Evolutionary conservation across 1,139 yeast genomes (phyloP).

Genomic region (Suzukiozyma palmioleophila): DNA sequence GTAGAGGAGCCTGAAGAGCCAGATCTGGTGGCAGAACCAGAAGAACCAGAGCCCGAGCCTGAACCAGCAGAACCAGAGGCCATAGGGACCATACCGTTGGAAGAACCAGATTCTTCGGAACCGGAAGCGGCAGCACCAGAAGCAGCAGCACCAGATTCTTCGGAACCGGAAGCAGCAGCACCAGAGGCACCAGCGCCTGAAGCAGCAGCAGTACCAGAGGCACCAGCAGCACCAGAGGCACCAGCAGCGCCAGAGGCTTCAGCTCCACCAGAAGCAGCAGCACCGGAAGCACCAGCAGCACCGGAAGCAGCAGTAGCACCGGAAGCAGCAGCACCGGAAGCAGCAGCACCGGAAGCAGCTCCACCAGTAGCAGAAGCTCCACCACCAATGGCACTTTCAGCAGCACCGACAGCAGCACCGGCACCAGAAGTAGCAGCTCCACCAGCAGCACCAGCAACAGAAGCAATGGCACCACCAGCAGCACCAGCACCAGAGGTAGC

Average conservation of each 20-base stretch:
- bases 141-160: conserved; percentile 9
- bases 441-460: conserved; percentile 3
- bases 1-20: not conserved
- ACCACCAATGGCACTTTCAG: not conserved
- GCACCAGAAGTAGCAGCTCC: conserved; percentile 7
- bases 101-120: conserved; percentile 3
- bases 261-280: conserved; percentile 8
- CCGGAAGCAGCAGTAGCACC: conserved; percentile 6
- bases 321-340: conserved; percentile 7
- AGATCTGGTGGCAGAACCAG: not conserved
- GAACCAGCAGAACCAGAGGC: conserved; percentile 6
- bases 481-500: conserved; percentile 6
- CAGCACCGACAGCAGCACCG: conserved; percentile 6
- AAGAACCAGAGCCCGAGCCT: conserved; percentile 11
- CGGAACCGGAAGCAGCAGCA: conserved; percentile 10
- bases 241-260: conserved; percentile 4
- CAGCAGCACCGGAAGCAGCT: conserved; percentile 2
- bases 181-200: conserved; percentile 10
- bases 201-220: conserved; percentile 8
- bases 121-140: conserved; percentile 3
- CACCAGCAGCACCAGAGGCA: conserved; percentile 6
- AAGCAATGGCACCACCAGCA: conserved; percentile 6
- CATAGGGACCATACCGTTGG: conserved; percentile 5
- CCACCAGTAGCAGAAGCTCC: conserved; percentile 1
- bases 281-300: conserved; percentile 2